phyloP scores from a whole-genome alignment of 352 stramenopile species.

The Saprolegnia parasitica region DNA sequence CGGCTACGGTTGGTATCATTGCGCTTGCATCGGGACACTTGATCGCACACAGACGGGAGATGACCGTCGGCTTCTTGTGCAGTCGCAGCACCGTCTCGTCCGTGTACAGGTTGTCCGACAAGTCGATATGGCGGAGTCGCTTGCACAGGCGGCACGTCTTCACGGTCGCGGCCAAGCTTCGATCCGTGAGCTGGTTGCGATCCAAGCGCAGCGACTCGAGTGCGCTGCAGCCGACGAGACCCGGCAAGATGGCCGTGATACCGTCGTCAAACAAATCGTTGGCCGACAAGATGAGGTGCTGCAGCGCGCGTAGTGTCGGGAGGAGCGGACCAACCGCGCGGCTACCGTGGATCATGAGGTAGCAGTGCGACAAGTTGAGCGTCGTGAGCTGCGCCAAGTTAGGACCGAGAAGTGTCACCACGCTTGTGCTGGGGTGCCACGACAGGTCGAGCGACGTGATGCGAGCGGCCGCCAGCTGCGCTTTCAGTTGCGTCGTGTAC shows the following conservation, averaged over 20 bases:
- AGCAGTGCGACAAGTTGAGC: conserved; percentile 6
- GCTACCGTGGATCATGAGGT: conserved; percentile 3
- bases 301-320: neutral
- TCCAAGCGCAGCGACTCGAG: neutral
- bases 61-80: neutral
- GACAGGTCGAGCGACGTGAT: neutral
- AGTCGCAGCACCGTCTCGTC: neutral
- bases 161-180: neutral
- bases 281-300: neutral
- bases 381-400: neutral
- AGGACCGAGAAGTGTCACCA: neutral
- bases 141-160: neutral
- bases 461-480: neutral
- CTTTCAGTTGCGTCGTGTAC: neutral
- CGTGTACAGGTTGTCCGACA: conserved; percentile 6
- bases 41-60: neutral
- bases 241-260: neutral
- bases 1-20: no score
- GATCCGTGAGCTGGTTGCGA: conserved; percentile 1
- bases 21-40: no score
- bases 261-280: conserved; percentile 8
- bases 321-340: neutral
- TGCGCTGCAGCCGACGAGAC: neutral
- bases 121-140: neutral
- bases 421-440: neutral